Conservation (phyloP, 129 eudicot genomes). For the Centaurea solstitialis region DNA sequence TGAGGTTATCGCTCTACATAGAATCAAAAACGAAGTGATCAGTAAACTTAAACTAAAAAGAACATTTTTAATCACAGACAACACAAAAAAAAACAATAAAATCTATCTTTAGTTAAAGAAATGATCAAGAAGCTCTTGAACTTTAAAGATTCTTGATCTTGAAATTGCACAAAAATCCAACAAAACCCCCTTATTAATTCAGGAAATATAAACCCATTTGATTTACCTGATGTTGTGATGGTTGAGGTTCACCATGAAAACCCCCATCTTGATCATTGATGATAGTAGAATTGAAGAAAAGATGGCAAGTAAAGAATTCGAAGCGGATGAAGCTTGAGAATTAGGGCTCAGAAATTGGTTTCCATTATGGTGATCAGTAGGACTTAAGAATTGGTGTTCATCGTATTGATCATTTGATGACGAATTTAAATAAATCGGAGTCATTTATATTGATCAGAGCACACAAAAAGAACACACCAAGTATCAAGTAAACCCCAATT, state of each 20-base stretch:
- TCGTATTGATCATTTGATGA: conserved; percentile 38
- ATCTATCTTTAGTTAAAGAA: conserved; percentile 3
- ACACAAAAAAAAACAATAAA: conserved; percentile 20
- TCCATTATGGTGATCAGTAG: conserved; percentile 32
- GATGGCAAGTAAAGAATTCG: conserved; percentile 44
- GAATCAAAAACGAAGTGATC: conserved; percentile 27
- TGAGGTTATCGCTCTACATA: conserved; percentile 47
- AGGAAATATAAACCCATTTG: not conserved
- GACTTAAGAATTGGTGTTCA: conserved; percentile 37
- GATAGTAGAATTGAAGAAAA: conserved; percentile 45
- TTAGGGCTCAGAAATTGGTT: conserved; percentile 35
- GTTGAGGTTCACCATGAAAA: conserved; percentile 28
- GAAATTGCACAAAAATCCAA: conserved; percentile 2
- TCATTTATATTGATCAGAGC: conserved; percentile 28
- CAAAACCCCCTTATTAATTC: not conserved
- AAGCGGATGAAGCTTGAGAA: conserved; percentile 50
- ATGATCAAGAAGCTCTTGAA: not conserved
- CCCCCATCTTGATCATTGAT: conserved; percentile 43
- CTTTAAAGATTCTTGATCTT: not conserved
- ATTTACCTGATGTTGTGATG: conserved; percentile 49
- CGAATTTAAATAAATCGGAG: conserved; percentile 45
- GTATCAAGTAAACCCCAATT: conserved; percentile 16
- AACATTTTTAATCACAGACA: conserved; percentile 5
- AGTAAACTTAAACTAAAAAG: not conserved
- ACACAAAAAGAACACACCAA: conserved; percentile 12